Evolutionary conservation across 2,329 filamentous ascomycete species (phyloP), one percentile per base, ranked within the genome.

Genomic region (Aspergillus piperis): DNA sequence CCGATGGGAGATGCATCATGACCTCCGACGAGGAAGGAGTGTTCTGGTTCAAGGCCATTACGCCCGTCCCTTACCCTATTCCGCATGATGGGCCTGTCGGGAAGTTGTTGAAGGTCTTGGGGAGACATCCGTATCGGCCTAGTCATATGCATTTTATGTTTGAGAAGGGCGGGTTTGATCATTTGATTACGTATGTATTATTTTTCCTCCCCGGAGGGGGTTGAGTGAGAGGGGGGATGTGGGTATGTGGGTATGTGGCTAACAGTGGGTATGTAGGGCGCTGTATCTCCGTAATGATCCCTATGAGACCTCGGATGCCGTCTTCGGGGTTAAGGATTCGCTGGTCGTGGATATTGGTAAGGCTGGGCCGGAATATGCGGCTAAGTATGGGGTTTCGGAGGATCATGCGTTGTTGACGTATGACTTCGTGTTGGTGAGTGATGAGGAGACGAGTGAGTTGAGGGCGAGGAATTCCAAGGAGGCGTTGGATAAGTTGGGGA

Each of bases 131-230:
- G 58, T 93, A 87, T 79, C 79, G 91, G 55, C 91, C 91, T 1
- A 85, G 87, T 19, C 91, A 95, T 75, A 85, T 94, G 82, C 91
- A 95, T 75, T 95, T 95, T 70, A 95, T 96, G 90, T 92, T 96
- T 77, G 86, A 88, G 72, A 92, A 91, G 80, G 75, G 82, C 36
- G 90, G 90, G 0, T 92, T 85, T 78, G 91, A 96, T 79, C 85
- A 89, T 72, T 77, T 96, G 68, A 89, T 95, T 71, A 96, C 91
- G 90, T 93, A 81, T 64, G 88, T 87, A 36, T 19, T 19, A 19
- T 19, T 19, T 19, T 21, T 3, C 19, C 36, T 3, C 19, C 36
- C 7, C 21, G 17, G 19, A 6, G 13, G 21, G 17, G 32, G 10
- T 19, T 19, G 17, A 19, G 17, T 19, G 19, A 21, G 19, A 10